Percentiles rank a stretch among this genome's conserved stretches.
Evolutionary conservation across 2,329 filamentous ascomycete genomes (phyloP).

Genomic region (Fusarium tupiense): DNA sequence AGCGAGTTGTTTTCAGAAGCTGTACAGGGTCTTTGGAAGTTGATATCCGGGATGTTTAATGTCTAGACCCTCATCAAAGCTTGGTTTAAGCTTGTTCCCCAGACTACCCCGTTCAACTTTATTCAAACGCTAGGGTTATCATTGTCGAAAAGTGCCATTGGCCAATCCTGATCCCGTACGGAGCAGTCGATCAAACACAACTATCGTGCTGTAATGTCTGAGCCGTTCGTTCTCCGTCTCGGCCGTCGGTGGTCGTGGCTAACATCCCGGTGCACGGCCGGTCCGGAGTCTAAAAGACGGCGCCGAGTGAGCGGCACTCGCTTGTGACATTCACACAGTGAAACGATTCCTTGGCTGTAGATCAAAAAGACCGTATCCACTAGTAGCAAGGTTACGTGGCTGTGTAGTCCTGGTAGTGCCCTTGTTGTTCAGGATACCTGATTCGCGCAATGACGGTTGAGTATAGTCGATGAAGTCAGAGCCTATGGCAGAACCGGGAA

Average conservation of each 20-base stretch:
- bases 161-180: not conserved
- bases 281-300: conserved; percentile 34
- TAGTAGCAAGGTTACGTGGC: conserved; percentile 23
- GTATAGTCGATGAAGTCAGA: conserved; percentile 11
- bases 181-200: not conserved
- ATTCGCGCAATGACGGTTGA: not conserved
- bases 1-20: conserved; percentile 9
- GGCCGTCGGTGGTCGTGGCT: conserved; percentile 17
- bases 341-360: conserved; percentile 17
- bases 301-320: conserved; percentile 23
- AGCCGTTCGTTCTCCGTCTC: conserved; percentile 16
- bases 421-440: conserved; percentile 4
- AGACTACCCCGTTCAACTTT: conserved; percentile 9
- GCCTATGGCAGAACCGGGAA: not conserved
- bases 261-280: conserved; percentile 17
- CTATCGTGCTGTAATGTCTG: not conserved
- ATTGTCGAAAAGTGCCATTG: not conserved
- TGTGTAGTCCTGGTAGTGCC: not conserved
- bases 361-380: conserved; percentile 19
- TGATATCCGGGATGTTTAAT: not conserved
- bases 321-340: conserved; percentile 23
- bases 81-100: conserved; percentile 7
- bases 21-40: not conserved
- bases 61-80: not conserved
- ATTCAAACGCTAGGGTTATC: not conserved